Conservation (phyloP, 371 early-diverging fungal genomes). For the Haplosporangium sp. region DNA sequence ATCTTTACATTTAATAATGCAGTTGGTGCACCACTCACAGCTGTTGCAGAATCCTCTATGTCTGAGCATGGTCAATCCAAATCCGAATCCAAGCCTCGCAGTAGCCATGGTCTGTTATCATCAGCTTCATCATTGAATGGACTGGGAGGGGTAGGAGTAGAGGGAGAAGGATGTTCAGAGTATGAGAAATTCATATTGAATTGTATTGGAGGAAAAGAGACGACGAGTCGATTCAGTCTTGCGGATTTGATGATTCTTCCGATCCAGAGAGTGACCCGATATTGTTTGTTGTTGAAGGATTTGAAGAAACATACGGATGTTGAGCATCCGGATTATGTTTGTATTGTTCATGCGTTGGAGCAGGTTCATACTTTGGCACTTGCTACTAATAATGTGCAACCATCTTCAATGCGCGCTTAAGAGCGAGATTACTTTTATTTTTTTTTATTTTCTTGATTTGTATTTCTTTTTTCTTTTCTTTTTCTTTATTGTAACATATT, state of each 20-base stretch:
- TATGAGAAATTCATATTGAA: constrained; percentile 33
- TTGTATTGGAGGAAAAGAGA: constrained; percentile 44
- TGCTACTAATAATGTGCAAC: constrained; percentile 76
- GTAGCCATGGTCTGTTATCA: constrained; percentile 20
- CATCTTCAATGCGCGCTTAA: constrained; percentile 35
- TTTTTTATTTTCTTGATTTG: background rate
- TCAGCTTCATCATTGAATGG: no score
- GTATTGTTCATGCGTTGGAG: constrained; percentile 70
- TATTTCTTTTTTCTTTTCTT: background rate
- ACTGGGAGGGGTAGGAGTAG: background rate
- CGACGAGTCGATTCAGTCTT: constrained; percentile 49
- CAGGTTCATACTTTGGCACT: constrained; percentile 71
- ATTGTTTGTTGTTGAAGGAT: constrained; percentile 76
- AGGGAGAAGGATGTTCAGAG: background rate
- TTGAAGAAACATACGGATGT: constrained; percentile 73
- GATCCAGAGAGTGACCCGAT: constrained; percentile 76
- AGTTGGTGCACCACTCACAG: background rate
- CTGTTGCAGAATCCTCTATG: constrained; percentile 1
- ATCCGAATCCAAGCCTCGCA: constrained; percentile 16
- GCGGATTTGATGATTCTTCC: constrained; percentile 75
- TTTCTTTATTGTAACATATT: background rate
- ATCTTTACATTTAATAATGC: constrained; percentile 24
- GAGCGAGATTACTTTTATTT: constrained; percentile 3
- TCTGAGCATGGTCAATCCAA: constrained; percentile 2
- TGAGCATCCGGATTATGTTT: constrained; percentile 69